phyloP scores from a whole-genome alignment of 805 yeast species.

The Metschnikowia gruessii region DNA sequence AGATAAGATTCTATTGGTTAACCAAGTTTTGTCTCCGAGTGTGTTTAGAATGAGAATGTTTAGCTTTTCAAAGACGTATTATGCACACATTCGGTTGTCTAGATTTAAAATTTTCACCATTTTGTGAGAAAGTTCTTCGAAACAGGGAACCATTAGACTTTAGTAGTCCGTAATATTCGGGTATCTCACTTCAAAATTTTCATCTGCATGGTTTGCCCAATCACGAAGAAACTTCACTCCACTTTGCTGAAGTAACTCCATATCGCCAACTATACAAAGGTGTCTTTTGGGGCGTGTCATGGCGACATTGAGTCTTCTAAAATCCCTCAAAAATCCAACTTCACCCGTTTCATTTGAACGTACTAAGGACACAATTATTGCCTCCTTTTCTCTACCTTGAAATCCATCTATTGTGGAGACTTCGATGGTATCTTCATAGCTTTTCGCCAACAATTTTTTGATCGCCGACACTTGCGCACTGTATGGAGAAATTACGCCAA shows the following conservation, averaged over 20 bases:
- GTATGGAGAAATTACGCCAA: constrained; percentile 90
- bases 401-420: constrained; percentile 93
- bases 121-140: too few relatives aligned
- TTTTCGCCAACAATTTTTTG: constrained; percentile 33
- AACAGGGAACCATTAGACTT: background rate
- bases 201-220: constrained; percentile 74
- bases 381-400: constrained; percentile 94
- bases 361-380: constrained; percentile 74
- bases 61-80: too few relatives aligned
- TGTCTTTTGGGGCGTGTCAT: constrained; percentile 88
- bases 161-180: constrained; percentile 34
- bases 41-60: background rate
- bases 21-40: background rate
- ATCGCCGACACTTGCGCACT: constrained; percentile 76
- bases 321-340: constrained; percentile 80
- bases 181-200: constrained; percentile 62
- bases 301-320: constrained; percentile 84
- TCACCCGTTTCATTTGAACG: constrained; percentile 69
- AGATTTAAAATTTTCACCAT: too few relatives aligned
- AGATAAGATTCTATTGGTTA: background rate
- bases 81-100: too few relatives aligned
- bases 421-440: constrained; percentile 49
- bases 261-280: constrained; percentile 80
- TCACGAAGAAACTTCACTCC: constrained; percentile 48
- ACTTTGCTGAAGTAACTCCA: constrained; percentile 57